Percentiles rank a stretch among this genome's conserved stretches.
phyloP scores from a whole-genome alignment of 805 yeast genomes.

The Spathaspora arborariae region DNA sequence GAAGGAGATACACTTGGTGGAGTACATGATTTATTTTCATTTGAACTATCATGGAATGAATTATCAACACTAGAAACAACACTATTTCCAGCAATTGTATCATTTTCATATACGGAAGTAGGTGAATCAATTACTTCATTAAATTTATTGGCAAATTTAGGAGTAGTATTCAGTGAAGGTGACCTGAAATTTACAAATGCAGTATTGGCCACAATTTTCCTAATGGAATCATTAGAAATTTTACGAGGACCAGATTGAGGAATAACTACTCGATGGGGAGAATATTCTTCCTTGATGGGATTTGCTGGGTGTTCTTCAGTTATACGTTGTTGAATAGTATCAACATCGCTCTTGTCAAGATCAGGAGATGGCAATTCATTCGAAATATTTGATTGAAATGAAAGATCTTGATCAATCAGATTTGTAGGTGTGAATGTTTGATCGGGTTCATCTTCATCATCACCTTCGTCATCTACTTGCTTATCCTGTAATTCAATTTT shows the following conservation, averaged over 20 bases:
- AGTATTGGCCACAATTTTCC: slow-evolving; percentile 21
- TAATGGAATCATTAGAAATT: slow-evolving; percentile 9
- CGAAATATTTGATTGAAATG: slow-evolving; percentile 1
- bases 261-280: neutral
- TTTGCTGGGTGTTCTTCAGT: neutral
- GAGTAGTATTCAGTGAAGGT: slow-evolving; percentile 5
- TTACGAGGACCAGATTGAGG: neutral
- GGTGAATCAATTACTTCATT: neutral
- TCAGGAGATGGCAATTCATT: neutral
- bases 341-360: neutral
- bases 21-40: neutral
- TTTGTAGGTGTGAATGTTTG: neutral
- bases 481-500: neutral
- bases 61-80: neutral
- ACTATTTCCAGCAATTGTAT: neutral
- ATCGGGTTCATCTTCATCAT: neutral
- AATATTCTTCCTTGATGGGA: neutral
- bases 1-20: neutral
- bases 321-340: neutral
- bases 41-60: neutral
- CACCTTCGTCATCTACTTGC: slow-evolving; percentile 1
- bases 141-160: too few relatives aligned
- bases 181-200: slow-evolving; percentile 27
- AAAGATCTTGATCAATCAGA: slow-evolving; percentile 1
- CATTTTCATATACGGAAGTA: neutral